Base-by-base conservation (phyloP, 225 moss, liverwort and hornwort species). In the Rhytidiadelphus loreus region DNA sequence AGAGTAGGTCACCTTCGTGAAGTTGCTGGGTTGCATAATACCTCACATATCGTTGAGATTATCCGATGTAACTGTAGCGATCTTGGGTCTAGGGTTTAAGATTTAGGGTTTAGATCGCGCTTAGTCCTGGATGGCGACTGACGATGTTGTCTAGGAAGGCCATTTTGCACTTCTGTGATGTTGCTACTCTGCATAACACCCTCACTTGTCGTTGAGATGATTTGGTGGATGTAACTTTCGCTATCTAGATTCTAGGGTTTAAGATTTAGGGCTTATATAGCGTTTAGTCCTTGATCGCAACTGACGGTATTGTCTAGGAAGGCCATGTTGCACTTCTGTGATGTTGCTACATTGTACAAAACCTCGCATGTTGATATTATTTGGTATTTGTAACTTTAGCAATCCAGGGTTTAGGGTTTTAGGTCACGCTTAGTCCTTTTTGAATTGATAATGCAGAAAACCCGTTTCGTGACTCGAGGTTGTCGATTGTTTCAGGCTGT, bases 401-500 rank as follows among this genome's bases (percentile, higher is more conserved):
- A 32, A 56, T 85, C 23, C 55, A 56, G 85, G 80, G 59, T 81
- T 82, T 83, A n/a, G 82, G 79, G 41, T 80, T 86, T 20, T 58
- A 84, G 86, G 83, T 53, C 87, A 19, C 55, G 25, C 16, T 82
- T 81, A 30, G 87, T 50, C 29, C 17, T 59, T 72, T 26, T 56
- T 29, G 21, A 63, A 29, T 43, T 65, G 2, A 25, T 48, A 77
- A n/a, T 56, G n/a, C 30, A 50, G 56, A 29, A 81, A 71, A 57
- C 13, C 25, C 8, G 62, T 77, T 73, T 78, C 22, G 25, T 86
- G 91, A 83, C 39, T 85, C 52, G 71, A 24, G 55, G 44, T 69
- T 62, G 41, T 68, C 53, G 28, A 71, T 63, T 88, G 14, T 86
- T 81, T 29, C 93, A 98, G 98, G 98, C 98, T 65, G 87, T 99